phyloP scores from a whole-genome alignment of 2,329 filamentous ascomycete genomes.

The Zopfia rhizophila region DNA sequence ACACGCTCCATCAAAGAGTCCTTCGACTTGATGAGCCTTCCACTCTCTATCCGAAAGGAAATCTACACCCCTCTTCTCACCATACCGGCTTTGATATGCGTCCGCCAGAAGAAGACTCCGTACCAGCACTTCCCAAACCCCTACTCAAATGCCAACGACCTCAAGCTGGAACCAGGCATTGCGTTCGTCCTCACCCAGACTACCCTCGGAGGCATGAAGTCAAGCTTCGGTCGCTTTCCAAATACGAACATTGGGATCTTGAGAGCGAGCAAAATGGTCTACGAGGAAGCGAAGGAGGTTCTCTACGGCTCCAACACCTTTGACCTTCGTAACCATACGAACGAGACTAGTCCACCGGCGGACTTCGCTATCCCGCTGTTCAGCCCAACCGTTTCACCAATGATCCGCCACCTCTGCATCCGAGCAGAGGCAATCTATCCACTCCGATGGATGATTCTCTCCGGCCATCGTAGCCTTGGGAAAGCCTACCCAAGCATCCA shows the following conservation, averaged over 20 bases:
- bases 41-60: constrained; percentile 28
- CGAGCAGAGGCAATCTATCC: constrained; percentile 33
- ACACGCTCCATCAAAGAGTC: not conserved
- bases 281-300: constrained; percentile 52
- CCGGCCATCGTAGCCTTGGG: constrained; percentile 30
- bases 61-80: constrained; percentile 36
- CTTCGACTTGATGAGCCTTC: constrained; percentile 34
- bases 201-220: constrained; percentile 26
- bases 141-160: constrained; percentile 29
- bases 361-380: constrained; percentile 38
- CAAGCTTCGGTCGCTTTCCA: constrained; percentile 25
- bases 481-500: constrained; percentile 33
- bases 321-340: constrained; percentile 33
- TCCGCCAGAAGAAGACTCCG: constrained; percentile 37
- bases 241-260: constrained; percentile 43
- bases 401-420: constrained; percentile 33
- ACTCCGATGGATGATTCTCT: constrained; percentile 30
- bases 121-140: constrained; percentile 25
- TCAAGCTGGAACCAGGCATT: constrained; percentile 36
- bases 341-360: constrained; percentile 29
- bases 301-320: constrained; percentile 55
- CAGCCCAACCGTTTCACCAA: constrained; percentile 23
- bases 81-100: constrained; percentile 34
- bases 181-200: constrained; percentile 29
- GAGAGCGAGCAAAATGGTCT: constrained; percentile 48